Conservation (phyloP, 148 eudicot species). For the Amaranthus palmeri region DNA sequence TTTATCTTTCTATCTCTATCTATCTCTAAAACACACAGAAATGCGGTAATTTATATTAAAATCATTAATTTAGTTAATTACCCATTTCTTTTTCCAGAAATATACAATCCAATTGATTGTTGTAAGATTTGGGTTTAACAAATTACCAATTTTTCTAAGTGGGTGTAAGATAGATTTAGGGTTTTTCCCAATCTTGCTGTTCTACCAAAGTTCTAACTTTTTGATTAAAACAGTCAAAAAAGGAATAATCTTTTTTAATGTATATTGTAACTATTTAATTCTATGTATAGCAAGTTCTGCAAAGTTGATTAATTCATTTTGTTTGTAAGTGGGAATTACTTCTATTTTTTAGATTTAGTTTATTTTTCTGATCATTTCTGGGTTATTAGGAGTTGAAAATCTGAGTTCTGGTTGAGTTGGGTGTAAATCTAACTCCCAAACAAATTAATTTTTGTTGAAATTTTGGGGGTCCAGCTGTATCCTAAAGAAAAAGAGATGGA, state of each 20-base stretch:
- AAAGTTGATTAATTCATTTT: constrained; percentile 14
- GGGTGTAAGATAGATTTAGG: constrained; percentile 23
- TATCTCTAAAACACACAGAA: constrained; percentile 10
- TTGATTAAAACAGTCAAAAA: not conserved
- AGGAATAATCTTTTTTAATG: not conserved
- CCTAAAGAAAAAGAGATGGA: constrained; percentile 44
- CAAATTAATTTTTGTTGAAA: constrained; percentile 10
- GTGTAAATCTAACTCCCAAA: constrained; percentile 19
- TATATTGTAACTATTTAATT: constrained; percentile 8
- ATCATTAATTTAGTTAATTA: not conserved
- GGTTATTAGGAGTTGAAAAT: constrained; percentile 4
- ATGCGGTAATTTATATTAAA: constrained; percentile 8
- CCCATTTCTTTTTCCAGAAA: constrained; percentile 11
- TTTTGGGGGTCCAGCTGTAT: constrained; percentile 10
- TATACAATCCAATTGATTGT: constrained; percentile 7
- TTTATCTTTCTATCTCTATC: constrained; percentile 2
- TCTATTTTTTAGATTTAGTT: not conserved
- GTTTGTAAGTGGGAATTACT: not conserved
- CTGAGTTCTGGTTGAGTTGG: constrained; percentile 18
- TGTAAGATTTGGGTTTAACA: constrained; percentile 19
- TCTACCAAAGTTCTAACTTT: not conserved
- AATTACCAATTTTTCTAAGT: constrained; percentile 1
- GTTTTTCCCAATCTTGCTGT: constrained; percentile 24
- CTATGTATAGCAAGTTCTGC: constrained; percentile 13
- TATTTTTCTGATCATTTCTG: constrained; percentile 8